Percentiles rank a stretch among this genome's conserved stretches.
phyloP scores from a whole-genome alignment of 768 basidiomycete species.

The Mycena galericulata region DNA sequence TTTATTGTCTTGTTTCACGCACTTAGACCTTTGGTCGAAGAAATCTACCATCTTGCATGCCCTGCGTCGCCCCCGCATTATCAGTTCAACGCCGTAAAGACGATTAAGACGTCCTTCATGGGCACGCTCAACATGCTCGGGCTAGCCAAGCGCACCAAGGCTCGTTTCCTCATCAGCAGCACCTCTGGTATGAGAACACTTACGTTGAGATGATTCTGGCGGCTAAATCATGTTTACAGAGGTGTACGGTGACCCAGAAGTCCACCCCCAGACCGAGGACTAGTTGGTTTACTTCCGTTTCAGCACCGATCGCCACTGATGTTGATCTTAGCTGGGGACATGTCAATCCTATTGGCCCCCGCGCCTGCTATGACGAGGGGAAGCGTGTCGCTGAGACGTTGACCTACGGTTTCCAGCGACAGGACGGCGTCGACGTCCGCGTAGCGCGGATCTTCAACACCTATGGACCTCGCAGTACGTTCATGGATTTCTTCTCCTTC shows the following conservation, averaged over 20 bases:
- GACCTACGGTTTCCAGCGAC: conserved; percentile 95
- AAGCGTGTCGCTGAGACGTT: conserved; percentile 99
- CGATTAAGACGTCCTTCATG: conserved; percentile 98
- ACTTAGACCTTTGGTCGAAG: conserved; percentile 52
- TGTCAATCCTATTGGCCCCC: conserved; percentile 97
- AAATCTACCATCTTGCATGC: conserved; percentile 99
- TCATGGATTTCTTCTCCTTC: neutral
- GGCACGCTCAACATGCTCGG: conserved; percentile 99
- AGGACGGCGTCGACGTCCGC: conserved; percentile 95
- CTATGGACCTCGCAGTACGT: conserved; percentile 86
- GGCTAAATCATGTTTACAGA: conserved; percentile 66
- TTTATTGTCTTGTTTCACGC: conserved; percentile 9
- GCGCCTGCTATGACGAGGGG: conserved; percentile 99
- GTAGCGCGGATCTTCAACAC: conserved; percentile 99
- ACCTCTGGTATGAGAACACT: conserved; percentile 79
- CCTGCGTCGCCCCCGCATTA: conserved; percentile 98
- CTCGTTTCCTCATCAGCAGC: conserved; percentile 94
- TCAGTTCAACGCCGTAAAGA: conserved; percentile 98
- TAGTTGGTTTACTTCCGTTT: conserved; percentile 68
- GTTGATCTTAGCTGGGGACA: conserved; percentile 84
- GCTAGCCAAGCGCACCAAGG: conserved; percentile 96
- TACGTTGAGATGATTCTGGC: conserved; percentile 20
- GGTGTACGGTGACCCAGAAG: conserved; percentile 98
- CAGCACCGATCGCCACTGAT: conserved; percentile 17
- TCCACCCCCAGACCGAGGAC: conserved; percentile 96